Percentiles rank a stretch among this genome's conserved stretches.
Evolutionary conservation across 164 flowering plant genomes (phyloP).

Genomic region (Nymphaea thermarum): DNA sequence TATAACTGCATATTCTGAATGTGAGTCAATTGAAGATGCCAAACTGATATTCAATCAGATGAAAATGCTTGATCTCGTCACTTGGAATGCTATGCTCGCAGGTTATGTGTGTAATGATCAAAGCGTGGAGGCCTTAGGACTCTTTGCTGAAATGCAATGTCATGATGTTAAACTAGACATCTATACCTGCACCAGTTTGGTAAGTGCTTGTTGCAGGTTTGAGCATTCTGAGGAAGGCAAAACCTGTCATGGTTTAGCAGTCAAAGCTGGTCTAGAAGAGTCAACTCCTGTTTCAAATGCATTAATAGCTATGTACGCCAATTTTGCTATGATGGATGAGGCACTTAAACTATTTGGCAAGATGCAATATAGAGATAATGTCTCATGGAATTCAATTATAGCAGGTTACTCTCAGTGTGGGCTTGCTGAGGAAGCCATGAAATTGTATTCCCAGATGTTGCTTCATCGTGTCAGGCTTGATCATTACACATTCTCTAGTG

Average conservation of each 20-base stretch:
- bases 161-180: constrained; percentile 49
- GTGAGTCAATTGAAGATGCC: constrained; percentile 51
- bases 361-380: constrained; percentile 48
- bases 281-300: constrained; percentile 47
- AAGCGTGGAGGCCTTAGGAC: constrained; percentile 26
- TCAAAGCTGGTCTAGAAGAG: constrained; percentile 49
- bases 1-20: constrained; percentile 59
- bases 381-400: constrained; percentile 79
- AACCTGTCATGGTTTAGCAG: constrained; percentile 53
- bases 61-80: constrained; percentile 39
- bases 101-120: constrained; percentile 38
- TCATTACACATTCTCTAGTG: constrained; percentile 66
- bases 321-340: constrained; percentile 37
- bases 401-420: constrained; percentile 67
- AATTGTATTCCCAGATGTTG: constrained; percentile 45
- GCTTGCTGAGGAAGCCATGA: constrained; percentile 52
- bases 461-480: constrained; percentile 27
- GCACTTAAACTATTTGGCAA: constrained; percentile 36
- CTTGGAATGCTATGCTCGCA: constrained; percentile 78
- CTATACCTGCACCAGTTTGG: constrained; percentile 54
- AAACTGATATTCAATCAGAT: constrained; percentile 32
- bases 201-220: constrained; percentile 52
- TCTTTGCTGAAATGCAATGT: constrained; percentile 42
- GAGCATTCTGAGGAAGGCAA: constrained; percentile 29
- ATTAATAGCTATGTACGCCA: constrained; percentile 59